Evolutionary conservation across 2,329 filamentous ascomycete genomes (phyloP), one percentile per base, ranked within the genome.

Genomic region (Hawksworthiomyces lignivorus): DNA sequence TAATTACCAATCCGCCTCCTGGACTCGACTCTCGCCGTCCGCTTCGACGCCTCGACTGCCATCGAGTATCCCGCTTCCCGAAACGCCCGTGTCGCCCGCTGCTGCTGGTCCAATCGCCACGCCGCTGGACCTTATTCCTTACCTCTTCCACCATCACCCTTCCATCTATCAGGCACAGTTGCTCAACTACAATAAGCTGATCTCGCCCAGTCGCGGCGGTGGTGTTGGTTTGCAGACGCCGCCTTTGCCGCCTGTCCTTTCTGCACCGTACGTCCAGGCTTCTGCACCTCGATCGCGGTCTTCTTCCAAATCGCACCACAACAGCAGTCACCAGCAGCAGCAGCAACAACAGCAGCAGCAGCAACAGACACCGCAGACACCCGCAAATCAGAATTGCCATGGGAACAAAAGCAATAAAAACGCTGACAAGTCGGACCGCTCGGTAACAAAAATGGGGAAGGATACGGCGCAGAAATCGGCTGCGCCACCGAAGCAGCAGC

Each of bases 121-220:
- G 32, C 60, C 60, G 43, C 22, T 77, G 53, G 72, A 78, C 49
- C 64, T 77, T 45, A 63, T 76, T 21, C 75, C 76, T 27, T 68
- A 77, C 48, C 62, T 78, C 52, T 65, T 78, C 44, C 75, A 75
- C 14, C 75, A 78, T 48, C 75, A 80, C 50, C 74, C 69, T 28
- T 74, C 69, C 31, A 63, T 74, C 49, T 77, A 78, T 60, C 73
- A 80, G 54, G 74, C 73, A 41, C 75, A 79, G 60, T 70, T 82
- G 43, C 68, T 76, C 39, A 71, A 80, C 52, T 82, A 82, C 67
- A 82, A 81, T 60, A 75, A 73, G 55, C 74, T 82, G 56, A 70
- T 82, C 51, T 74, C 76, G 40, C 70, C 75, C 36, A 65, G 72
- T 43, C 65, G 75, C 54, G 58, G 60, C 47, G 62, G 62, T 22